Evolutionary conservation across 768 basidiomycete genomes (phyloP), one percentile per base, ranked within the genome.

Genomic region (Trametes cubensis): DNA sequence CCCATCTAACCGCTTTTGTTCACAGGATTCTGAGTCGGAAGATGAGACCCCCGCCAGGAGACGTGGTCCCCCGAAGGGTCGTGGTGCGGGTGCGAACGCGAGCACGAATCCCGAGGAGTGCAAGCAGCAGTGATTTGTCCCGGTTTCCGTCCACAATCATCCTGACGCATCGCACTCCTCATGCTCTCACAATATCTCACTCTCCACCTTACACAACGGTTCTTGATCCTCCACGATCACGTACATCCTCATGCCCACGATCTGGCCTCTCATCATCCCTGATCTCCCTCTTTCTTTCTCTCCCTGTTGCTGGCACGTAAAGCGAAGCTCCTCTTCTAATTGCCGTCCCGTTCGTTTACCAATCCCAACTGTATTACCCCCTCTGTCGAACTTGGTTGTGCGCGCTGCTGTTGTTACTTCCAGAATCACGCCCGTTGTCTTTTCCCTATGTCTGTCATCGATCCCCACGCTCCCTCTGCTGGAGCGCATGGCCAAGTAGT

Each of bases 51-150:
- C 87, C 17, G 78, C 80, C 54, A 81, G 83, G 68, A 81, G 84
- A 60, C 84, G 85, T 58, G 83, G 74, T 23, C 81, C 82, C 64
- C 80, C 85, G 66, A 88, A 85, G 74, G 81, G 82, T 52, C 81
- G 83, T 59, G 66, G 71, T 34, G 76, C 73, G 8, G 81, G 75
- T 48, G 75, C 73, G n/a, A 69, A 73, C 38, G 83, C 74, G 39
- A 83, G 83, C 67, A 81, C 81, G 58, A 87, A 91, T 72, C 85
- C 91, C 1, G 88, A 93, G 72, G 94, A 95, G 74, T 95, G 94
- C 83, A 93, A 94, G 80, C 90, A 94, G 74, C 93, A 95, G 87
- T 95, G 77, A 76, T 54, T 21, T 18, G 44, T 14, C 26, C 7
- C 10, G 14, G 17, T 7, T 15, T 13, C 44, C 45, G 52, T 38